Base-by-base conservation (phyloP, 1,284 basidiomycete species). In the Ustilago hordei region DNA sequence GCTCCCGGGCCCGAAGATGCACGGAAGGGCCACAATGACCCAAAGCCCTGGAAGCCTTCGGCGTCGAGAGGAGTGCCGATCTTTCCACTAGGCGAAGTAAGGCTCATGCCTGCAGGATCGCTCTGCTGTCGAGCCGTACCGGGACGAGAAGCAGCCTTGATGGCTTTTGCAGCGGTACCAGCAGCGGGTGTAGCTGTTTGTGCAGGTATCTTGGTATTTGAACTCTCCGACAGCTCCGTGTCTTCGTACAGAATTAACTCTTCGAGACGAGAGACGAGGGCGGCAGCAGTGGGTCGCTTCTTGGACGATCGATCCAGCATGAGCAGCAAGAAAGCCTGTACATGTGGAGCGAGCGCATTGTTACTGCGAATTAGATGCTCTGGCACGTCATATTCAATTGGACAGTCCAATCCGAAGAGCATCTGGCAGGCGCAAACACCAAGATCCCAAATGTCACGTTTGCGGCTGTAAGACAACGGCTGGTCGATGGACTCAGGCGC, bases 371-470 rank as follows among this genome's bases (percentile, higher is more conserved):
- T 58, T 11, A 81, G 67, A 32, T 67, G 69, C 52, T 81, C 81
- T 2, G 80, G 83, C 31, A 78, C 19, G 23, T 72, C 69, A 62
- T 69, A 72, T n/a, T 71, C 69, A 31, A 66, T 17, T 8, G 67
- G 6, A 17, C 79, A 73, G 23, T 81, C 73, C 32, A 74, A n/a
- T 1, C 85, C 85, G 48, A 77, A 84, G 1, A 86, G 69, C 78
- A 86, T 84, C 55, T 86, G 84, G 47, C 80, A 77, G 5, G 68
- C 68, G 41, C 75, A 79, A 7, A 83, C 64, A 8, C 85, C 86
- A 1, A 85, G 63, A 52, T 86, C 84, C 79, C 83, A 86, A 2
- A 86, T 50, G 54, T 86, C 86, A 15, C 81, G 74, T 53, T 82
- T 81, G 39, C 80, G 65, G 34, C 78, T 74, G 63, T 84, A 85